phyloP scores from a whole-genome alignment of 106 monocot genomes.

The Allium fistulosum region DNA sequence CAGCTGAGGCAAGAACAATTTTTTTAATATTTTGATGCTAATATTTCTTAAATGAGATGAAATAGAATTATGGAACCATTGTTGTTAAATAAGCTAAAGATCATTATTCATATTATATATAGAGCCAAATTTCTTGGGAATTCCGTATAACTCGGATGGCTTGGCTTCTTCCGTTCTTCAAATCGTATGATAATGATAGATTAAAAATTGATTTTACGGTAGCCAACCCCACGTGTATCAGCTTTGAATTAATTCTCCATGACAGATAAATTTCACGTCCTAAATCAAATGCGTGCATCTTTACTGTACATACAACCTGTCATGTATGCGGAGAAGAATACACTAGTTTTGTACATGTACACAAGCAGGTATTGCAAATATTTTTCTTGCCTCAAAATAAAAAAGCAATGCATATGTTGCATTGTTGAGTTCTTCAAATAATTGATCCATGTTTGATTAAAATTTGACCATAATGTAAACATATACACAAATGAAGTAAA shows the following conservation, averaged over 20 bases:
- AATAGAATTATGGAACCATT: no score
- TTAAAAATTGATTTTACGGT: background rate
- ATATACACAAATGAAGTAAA: no score
- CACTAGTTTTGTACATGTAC: background rate
- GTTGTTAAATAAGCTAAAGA: background rate
- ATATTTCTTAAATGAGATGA: background rate
- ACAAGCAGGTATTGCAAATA: background rate
- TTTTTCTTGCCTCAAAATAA: background rate
- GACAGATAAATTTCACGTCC: background rate
- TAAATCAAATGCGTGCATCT: no score
- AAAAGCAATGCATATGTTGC: background rate
- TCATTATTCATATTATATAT: background rate
- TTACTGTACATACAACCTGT: background rate
- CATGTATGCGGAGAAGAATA: background rate
- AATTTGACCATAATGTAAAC: no score
- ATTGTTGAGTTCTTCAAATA: no score
- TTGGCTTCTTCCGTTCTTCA: background rate
- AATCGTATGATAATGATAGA: background rate
- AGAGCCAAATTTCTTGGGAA: background rate
- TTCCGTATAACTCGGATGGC: conserved; percentile 1
- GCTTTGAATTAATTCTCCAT: background rate
- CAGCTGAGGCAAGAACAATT: background rate
- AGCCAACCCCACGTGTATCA: background rate
- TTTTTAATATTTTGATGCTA: background rate
- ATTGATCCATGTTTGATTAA: no score